Conservation (phyloP, 192 early-diverging fungal species). For the Chytriomyces sp. region DNA sequence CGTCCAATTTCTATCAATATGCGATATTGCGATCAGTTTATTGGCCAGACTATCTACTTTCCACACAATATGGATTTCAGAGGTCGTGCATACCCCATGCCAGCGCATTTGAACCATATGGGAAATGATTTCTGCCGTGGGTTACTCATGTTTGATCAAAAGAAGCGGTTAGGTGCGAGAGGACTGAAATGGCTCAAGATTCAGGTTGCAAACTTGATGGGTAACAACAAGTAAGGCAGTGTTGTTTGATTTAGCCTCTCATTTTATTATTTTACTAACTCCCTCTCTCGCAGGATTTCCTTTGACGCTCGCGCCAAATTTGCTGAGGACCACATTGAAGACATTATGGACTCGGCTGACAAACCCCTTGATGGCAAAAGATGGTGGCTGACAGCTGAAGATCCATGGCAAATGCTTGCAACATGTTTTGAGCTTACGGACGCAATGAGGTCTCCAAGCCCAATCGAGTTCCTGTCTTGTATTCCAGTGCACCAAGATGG, state of each 20-base stretch:
- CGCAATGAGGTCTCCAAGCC: conserved; percentile 75
- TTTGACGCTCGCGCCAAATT: conserved; percentile 82
- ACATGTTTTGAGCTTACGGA: conserved; percentile 83
- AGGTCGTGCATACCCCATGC: conserved; percentile 96
- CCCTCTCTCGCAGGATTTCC: conserved; percentile 49
- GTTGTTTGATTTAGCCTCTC: conserved; percentile 34
- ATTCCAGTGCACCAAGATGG: conserved; percentile 97
- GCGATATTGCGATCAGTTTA: conserved; percentile 59
- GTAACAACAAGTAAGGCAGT: conserved; percentile 77
- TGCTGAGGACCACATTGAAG: conserved; percentile 73
- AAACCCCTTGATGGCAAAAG: conserved; percentile 74
- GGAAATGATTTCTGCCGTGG: conserved; percentile 96
- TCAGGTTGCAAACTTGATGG: conserved; percentile 90
- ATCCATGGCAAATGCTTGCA: conserved; percentile 93
- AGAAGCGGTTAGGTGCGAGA: conserved; percentile 74
- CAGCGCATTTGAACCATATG: conserved; percentile 93
- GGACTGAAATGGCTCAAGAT: conserved; percentile 94
- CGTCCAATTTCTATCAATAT: neutral
- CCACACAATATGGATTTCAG: conserved; percentile 98
- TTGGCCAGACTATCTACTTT: conserved; percentile 90
- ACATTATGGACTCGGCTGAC: conserved; percentile 83
- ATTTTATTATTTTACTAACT: neutral
- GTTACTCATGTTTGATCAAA: conserved; percentile 81
- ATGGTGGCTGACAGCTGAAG: conserved; percentile 91
- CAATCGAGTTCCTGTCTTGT: conserved; percentile 69